A percentile compares a stretch with the other conserved stretches of the same genome.
phyloP scores from a whole-genome alignment of 1,139 yeast species.

The Diutina pseudorugosa region DNA sequence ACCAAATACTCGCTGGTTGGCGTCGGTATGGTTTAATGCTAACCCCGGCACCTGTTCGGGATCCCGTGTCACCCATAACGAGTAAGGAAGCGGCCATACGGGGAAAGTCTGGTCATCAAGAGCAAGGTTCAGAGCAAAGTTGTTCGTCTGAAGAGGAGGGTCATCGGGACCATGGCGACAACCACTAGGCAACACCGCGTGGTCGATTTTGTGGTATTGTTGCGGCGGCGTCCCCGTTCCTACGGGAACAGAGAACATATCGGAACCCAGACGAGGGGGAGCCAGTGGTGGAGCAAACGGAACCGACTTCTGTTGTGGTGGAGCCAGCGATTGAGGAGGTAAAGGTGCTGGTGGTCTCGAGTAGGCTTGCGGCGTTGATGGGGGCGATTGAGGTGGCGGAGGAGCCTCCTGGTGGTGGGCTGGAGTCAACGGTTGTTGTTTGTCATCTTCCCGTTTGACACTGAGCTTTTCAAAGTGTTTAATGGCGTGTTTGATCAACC shows the following conservation, averaged over 20 bases:
- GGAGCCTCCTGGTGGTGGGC: background rate
- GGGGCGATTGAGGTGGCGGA: background rate
- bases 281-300: background rate
- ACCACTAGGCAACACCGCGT: slow-evolving; percentile 8
- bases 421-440: background rate
- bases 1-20: slow-evolving; percentile 29
- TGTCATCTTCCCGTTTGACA: background rate
- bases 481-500: background rate
- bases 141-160: slow-evolving; percentile 29
- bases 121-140: slow-evolving; percentile 30
- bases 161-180: slow-evolving; percentile 8
- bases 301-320: background rate
- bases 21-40: slow-evolving; percentile 34
- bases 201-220: slow-evolving; percentile 6
- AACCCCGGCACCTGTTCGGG: slow-evolving; percentile 27
- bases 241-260: slow-evolving; percentile 6
- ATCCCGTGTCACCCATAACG: slow-evolving; percentile 31
- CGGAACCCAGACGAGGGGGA: background rate
- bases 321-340: background rate
- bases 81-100: slow-evolving; percentile 36
- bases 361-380: background rate
- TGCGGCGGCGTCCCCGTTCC: slow-evolving; percentile 6
- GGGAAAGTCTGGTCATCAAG: slow-evolving; percentile 35
- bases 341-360: background rate
- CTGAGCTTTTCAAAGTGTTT: background rate